phyloP scores from a whole-genome alignment of 2,329 filamentous ascomycete genomes.

The Nigrospora oryzae region DNA sequence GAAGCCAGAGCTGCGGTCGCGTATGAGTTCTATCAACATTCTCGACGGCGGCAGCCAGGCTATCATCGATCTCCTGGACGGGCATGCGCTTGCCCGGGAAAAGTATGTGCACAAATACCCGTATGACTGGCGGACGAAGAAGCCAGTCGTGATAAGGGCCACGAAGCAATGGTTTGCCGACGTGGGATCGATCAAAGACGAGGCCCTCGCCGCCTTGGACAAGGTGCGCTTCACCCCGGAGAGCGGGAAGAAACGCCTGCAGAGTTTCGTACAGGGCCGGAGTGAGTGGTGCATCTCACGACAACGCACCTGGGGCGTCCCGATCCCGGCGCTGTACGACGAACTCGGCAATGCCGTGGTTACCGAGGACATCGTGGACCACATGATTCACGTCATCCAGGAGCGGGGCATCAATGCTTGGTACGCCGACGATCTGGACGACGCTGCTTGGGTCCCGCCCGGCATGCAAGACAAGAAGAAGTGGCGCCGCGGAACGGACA shows the following conservation, averaged over 20 bases:
- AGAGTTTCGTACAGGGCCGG: conserved; percentile 78
- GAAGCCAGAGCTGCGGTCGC: background rate
- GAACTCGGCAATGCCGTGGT: conserved; percentile 67
- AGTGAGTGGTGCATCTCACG: conserved; percentile 98
- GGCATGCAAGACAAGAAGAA: conserved; percentile 45
- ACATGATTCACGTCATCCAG: conserved; percentile 74
- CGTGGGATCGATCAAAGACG: conserved; percentile 70
- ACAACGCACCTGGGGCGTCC: conserved; percentile 92
- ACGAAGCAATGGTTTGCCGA: conserved; percentile 98
- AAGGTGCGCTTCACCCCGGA: conserved; percentile 73
- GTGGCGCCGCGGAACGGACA: conserved; percentile 76
- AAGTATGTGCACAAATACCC: conserved; percentile 86
- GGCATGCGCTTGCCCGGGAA: conserved; percentile 60
- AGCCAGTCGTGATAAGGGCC: conserved; percentile 81
- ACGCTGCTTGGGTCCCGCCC: conserved; percentile 67
- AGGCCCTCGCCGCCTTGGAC: conserved; percentile 61
- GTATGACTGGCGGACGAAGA: conserved; percentile 95
- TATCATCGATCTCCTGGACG: conserved; percentile 60
- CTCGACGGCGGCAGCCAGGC: conserved; percentile 59
- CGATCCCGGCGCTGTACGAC: conserved; percentile 84
- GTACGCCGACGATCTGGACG: conserved; percentile 78
- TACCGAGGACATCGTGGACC: conserved; percentile 67
- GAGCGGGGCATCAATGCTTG: conserved; percentile 81
- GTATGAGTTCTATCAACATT: conserved; percentile 47
- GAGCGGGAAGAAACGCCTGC: conserved; percentile 62